Percentiles rank a stretch among this genome's conserved stretches.
Evolutionary conservation across 768 basidiomycete species (phyloP).

Genomic region (Tylopilus felleus): DNA sequence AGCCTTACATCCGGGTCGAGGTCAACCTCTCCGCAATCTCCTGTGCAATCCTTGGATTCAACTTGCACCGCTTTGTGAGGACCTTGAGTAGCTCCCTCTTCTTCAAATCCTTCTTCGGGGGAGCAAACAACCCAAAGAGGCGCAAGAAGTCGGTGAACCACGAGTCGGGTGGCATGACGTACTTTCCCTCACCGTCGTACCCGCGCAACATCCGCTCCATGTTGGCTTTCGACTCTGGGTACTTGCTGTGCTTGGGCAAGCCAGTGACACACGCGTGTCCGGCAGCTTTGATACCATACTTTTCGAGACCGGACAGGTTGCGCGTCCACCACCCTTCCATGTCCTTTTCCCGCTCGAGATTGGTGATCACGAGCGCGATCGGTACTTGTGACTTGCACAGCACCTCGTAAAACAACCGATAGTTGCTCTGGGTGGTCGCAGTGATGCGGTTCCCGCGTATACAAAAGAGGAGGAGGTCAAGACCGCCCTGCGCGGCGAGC

Average conservation of each 20-base stretch:
- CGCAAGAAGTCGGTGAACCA: constrained; percentile 24
- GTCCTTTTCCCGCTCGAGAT: constrained; percentile 34
- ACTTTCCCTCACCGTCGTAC: constrained; percentile 17
- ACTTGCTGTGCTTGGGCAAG: constrained; percentile 15
- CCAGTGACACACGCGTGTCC: constrained; percentile 35
- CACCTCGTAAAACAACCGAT: constrained; percentile 36
- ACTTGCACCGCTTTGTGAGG: constrained; percentile 25
- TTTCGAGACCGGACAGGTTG: constrained; percentile 21
- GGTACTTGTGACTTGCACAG: constrained; percentile 35
- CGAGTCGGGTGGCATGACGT: constrained; percentile 21
- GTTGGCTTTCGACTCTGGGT: constrained; percentile 15
- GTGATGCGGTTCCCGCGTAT: constrained; percentile 38
- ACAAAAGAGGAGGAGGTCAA: constrained; percentile 41
- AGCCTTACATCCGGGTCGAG: neutral
- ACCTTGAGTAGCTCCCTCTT: constrained; percentile 14
- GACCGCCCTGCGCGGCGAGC: constrained; percentile 29
- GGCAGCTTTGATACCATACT: constrained; percentile 17
- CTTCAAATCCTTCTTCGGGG: constrained; percentile 14
- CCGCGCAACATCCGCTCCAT: constrained; percentile 14
- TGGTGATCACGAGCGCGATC: constrained; percentile 31
- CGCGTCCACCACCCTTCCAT: constrained; percentile 35
- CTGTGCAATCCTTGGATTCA: constrained; percentile 16
- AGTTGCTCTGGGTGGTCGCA: constrained; percentile 35
- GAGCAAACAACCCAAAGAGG: constrained; percentile 15
- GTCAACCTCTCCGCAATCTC: constrained; percentile 14